A percentile compares a stretch with the other conserved stretches of the same genome.
phyloP scores from a whole-genome alignment of 345 rosid species.

The Eucalyptus marginata region DNA sequence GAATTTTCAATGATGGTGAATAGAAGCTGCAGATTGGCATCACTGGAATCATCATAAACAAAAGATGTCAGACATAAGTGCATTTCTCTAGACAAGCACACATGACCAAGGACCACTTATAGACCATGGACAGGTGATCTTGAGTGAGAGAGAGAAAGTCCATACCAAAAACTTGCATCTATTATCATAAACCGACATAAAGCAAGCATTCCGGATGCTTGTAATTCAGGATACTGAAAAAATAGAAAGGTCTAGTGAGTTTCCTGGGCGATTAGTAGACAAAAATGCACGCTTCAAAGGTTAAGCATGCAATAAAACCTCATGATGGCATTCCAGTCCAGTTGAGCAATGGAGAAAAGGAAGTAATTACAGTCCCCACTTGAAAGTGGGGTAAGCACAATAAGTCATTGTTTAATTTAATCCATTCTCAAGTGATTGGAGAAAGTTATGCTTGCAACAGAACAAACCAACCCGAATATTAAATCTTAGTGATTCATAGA shows the following conservation, averaged over 20 bases:
- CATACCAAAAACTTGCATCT: constrained; percentile 83
- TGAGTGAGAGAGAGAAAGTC: neutral
- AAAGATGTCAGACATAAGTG: constrained; percentile 1
- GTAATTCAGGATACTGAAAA: constrained; percentile 72
- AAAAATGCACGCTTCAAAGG: too few species aligned
- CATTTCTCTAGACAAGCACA: neutral
- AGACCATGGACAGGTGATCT: neutral
- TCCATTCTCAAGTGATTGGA: neutral
- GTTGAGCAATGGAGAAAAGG: neutral
- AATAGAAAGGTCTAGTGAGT: neutral
- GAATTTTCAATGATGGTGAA: constrained; percentile 93
- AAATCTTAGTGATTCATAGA: neutral
- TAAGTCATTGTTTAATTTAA: neutral
- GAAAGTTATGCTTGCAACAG: neutral
- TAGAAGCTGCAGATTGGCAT: constrained; percentile 92
- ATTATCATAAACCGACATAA: constrained; percentile 87
- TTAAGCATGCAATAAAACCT: neutral
- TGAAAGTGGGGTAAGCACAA: neutral
- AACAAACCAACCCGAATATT: neutral
- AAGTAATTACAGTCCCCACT: neutral
- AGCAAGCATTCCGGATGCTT: constrained; percentile 96
- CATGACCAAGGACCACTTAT: neutral
- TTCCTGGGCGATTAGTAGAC: neutral
- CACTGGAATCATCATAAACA: constrained; percentile 35
- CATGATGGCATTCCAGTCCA: neutral